Percentiles rank a stretch among this genome's conserved stretches.
These are phyloP conservation scores for Penicillium goetzii DNA, from an alignment of 495 filamentous ascomycete genomes.

Conservation along the genomic window DNA sequence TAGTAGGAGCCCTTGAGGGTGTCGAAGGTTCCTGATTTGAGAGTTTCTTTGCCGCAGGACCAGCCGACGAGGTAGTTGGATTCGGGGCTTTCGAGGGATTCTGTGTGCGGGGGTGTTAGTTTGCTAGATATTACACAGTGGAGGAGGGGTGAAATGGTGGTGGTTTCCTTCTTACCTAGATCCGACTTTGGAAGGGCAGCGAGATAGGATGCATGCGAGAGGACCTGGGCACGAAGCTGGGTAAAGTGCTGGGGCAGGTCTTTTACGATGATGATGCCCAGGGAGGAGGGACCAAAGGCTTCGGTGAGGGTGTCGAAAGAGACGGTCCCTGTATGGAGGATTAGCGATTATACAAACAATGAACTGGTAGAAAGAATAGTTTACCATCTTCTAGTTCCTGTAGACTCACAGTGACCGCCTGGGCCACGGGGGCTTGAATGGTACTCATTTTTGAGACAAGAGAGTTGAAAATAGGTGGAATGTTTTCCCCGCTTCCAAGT, in stretches of 20 bases:
- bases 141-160: not conserved
- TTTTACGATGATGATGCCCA: conserved; percentile 92
- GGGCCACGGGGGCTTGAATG: conserved; percentile 31
- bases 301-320: conserved; percentile 73
- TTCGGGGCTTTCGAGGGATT: conserved; percentile 47
- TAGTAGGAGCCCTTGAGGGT: conserved; percentile 96
- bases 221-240: conserved; percentile 67
- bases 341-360: not conserved
- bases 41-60: conserved; percentile 93
- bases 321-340: conserved; percentile 59
- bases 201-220: conserved; percentile 88
- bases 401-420: conserved; percentile 59
- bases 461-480: conserved; percentile 3
- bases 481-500: conserved; percentile 30
- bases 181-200: conserved; percentile 75
- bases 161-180: conserved; percentile 59
- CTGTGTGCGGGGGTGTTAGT: conserved; percentile 33
- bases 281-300: conserved; percentile 88
- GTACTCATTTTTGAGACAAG: conserved; percentile 13
- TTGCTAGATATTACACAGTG: not conserved
- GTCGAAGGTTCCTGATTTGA: conserved; percentile 83
- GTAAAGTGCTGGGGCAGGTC: conserved; percentile 74
- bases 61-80: conserved; percentile 67
- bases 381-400: conserved; percentile 50
- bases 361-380: not conserved